Evolutionary conservation across 2,329 filamentous ascomycete genomes (phyloP).

Genomic region (Stachybotrys chartarum): DNA sequence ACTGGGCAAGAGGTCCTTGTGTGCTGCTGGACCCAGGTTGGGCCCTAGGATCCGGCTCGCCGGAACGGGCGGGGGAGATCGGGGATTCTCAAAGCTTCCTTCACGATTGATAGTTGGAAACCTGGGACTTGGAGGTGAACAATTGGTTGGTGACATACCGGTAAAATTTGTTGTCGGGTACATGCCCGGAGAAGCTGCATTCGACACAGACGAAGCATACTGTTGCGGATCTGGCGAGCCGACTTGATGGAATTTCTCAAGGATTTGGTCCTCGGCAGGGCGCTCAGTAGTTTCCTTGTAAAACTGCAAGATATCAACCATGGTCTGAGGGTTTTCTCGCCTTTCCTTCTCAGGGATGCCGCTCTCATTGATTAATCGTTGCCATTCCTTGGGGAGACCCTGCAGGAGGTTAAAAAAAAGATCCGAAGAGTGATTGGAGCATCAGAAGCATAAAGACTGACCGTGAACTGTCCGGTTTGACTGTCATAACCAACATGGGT

Average conservation of each 20-base stretch:
- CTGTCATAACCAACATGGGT: constrained; percentile 98
- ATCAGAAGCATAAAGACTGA: constrained; percentile 37
- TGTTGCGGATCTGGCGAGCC: constrained; percentile 49
- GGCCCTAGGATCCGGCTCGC: constrained; percentile 38
- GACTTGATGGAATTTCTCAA: constrained; percentile 94
- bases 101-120: constrained; percentile 80
- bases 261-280: constrained; percentile 75
- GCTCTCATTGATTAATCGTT: constrained; percentile 88
- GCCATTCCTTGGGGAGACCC: constrained; percentile 97
- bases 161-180: constrained; percentile 47
- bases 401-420: constrained; percentile 29
- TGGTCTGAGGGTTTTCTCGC: constrained; percentile 89
- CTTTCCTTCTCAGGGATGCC: constrained; percentile 95
- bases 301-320: constrained; percentile 92
- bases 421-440: constrained; percentile 8
- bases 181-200: constrained; percentile 44
- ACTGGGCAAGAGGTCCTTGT: constrained; percentile 61
- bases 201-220: constrained; percentile 31
- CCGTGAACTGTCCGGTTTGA: constrained; percentile 91
- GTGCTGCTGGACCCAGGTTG: constrained; percentile 8
- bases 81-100: constrained; percentile 95
- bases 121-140: constrained; percentile 75
- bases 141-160: constrained; percentile 58
- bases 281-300: constrained; percentile 89
- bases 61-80: constrained; percentile 85